Base-by-base conservation (phyloP, 129 eudicot species). In the Escallonia rubra region DNA sequence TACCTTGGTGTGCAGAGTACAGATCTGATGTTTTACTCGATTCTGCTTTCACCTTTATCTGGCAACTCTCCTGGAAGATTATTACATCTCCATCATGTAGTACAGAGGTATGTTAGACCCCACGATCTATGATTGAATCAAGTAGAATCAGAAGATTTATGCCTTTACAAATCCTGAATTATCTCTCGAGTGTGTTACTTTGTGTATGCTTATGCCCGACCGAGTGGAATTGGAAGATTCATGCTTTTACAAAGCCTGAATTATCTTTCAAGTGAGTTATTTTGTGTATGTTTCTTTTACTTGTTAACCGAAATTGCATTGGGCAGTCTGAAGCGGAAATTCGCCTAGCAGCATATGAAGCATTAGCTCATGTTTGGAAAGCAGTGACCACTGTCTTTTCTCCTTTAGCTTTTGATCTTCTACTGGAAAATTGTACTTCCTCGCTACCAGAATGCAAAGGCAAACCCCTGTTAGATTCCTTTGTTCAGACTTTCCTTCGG, bases 281-380 rank as follows among this genome's bases (percentile, higher is more conserved):
- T 50, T 50, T 6, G 12, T 50, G 10, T 12, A 23, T 59, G 68
- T 42, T 64, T 14, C 44, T 58, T 54, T 50, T 62, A 39, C 63
- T 74, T 49, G 23, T 68, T 61, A 3, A 12, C 48, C 51, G 55
- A 55, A 45, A 55, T 38, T 73, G 52, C 42, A 65, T 48, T 39
- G 67, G 71, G 73, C 89, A 91, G 96, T 73, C 74, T 69, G 82
- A 78, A 72, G 90, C 95, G 71, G 99, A 94, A 83, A 82, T 89
- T 53, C 59, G 71, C 71, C 63, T 94, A 59, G 99, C 86, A 55
- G 92, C 93, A 67, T 85, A 78, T 78, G 96, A 94, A 77, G 88
- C 96, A 69, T 71, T 86, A 69, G 79, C 78, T 43, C 65, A 72
- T 81, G 72, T 74, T 61, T 74, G 89, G 69, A 89, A 80, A 74